phyloP scores from a whole-genome alignment of 257 asterid genomes.

The Datura wrightii region DNA sequence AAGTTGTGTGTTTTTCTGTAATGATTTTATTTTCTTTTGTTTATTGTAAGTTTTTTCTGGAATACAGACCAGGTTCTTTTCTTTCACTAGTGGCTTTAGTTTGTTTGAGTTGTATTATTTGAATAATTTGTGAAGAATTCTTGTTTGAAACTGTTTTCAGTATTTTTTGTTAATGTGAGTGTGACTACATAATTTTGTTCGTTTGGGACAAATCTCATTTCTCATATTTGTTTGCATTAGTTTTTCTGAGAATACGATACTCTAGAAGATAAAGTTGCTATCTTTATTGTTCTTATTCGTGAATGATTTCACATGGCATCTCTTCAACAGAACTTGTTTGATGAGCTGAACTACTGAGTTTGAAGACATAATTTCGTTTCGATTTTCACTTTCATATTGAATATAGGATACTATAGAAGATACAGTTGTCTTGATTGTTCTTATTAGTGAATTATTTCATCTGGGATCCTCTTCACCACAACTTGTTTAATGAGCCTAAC shows the following conservation, averaged over 20 bases:
- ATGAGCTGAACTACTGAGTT: neutral
- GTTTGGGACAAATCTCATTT: neutral
- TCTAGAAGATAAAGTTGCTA: neutral
- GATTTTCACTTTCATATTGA: no score
- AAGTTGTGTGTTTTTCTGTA: neutral
- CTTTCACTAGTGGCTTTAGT: neutral
- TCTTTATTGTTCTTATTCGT: neutral
- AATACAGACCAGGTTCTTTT: neutral
- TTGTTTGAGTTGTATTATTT: neutral
- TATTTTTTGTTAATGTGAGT: neutral
- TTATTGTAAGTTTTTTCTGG: neutral
- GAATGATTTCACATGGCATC: neutral
- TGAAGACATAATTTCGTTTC: neutral
- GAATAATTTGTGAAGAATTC: constrained; percentile 20
- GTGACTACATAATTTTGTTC: neutral
- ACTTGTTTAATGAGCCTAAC: neutral
- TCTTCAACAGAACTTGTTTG: no score
- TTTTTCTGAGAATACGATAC: constrained; percentile 3
- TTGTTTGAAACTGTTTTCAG: constrained; percentile 25
- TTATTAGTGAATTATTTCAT: neutral
- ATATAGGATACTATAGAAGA: neutral
- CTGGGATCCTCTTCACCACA: neutral
- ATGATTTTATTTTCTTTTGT: neutral
- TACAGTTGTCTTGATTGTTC: neutral
- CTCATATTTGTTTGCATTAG: constrained; percentile 16